Evolutionary conservation across 2,329 filamentous ascomycete species (phyloP), one percentile per base, ranked within the genome.

Genomic region (Paecilomyces sp.): DNA sequence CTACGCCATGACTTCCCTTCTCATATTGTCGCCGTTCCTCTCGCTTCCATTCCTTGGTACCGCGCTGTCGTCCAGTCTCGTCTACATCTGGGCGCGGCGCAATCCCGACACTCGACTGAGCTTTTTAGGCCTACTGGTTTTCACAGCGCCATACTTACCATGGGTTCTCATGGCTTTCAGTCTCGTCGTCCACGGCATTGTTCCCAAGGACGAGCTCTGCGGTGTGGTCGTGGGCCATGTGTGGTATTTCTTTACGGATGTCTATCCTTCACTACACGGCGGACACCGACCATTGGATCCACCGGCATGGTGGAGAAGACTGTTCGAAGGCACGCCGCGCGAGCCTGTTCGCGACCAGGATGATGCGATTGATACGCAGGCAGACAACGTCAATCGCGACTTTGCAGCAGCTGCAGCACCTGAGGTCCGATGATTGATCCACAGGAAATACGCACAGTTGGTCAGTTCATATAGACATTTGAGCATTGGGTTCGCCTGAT

Each of bases 161-260:
- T 97, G 93, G 92, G 93, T 99, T 2, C 76, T 99, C 69, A 92
- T 97, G 84, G 88, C 84, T 0, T 96, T 99, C 76, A 95, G 90
- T 70, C 81, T 97, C 54, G 83, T 96, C n/a, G 83, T 97, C 72
- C 92, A 97, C 72, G 91, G 91, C 6, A 89, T 84, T 4, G 83
- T 97, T 51, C 94, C 94, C 3, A 96, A 95, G 76, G 94, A 97
- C 73, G 94, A 99, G 79, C 89, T 99, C 63, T 91, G 95, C 79
- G 94, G 94, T 3, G 91, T 97, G 15, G 86, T 94, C 9, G 92
- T 97, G 47, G 94, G 94, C 9, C 94, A 99, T 76, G 83, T 97
- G 50, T 97, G 92, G 89, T 99, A 97, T 76, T 99, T 97, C 79
- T 97, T 97, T 76, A 90, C 88, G 61, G 94, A 99, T 73, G 92